Conservation (phyloP, 75 land plant species). For the Larix kaempferi region DNA sequence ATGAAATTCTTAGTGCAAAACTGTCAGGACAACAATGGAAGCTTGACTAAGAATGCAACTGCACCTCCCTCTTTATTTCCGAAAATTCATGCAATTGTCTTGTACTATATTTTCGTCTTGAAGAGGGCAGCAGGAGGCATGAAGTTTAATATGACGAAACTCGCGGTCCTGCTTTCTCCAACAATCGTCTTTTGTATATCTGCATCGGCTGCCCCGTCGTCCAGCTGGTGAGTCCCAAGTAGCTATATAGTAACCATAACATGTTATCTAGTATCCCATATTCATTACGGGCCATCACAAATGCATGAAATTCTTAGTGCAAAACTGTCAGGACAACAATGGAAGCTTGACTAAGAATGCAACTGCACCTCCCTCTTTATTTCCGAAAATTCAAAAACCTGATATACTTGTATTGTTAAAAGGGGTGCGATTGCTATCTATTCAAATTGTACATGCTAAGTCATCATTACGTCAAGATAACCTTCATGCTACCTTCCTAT, state of each 20-base stretch:
- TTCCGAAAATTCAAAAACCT: no score
- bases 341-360: no score
- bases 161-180: slow-evolving; percentile 10
- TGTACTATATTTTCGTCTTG: slow-evolving; percentile 14
- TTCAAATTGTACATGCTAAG: no score
- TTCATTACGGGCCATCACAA: background rate
- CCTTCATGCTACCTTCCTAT: no score
- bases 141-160: slow-evolving; percentile 3
- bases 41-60: no score
- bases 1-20: background rate
- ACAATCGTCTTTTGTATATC: slow-evolving; percentile 12
- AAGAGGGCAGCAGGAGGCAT: slow-evolving; percentile 1
- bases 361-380: no score
- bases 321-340: no score
- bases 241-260: background rate
- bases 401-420: no score
- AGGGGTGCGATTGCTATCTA: no score
- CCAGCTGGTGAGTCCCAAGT: slow-evolving; percentile 8
- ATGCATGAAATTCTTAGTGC: background rate
- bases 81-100: slow-evolving; percentile 9
- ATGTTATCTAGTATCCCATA: background rate
- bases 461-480: no score
- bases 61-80: no score
- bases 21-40: no score
- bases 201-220: slow-evolving; percentile 3